Base-by-base conservation (phyloP, 495 filamentous ascomycete genomes). In the Aspergillus hancockii region DNA sequence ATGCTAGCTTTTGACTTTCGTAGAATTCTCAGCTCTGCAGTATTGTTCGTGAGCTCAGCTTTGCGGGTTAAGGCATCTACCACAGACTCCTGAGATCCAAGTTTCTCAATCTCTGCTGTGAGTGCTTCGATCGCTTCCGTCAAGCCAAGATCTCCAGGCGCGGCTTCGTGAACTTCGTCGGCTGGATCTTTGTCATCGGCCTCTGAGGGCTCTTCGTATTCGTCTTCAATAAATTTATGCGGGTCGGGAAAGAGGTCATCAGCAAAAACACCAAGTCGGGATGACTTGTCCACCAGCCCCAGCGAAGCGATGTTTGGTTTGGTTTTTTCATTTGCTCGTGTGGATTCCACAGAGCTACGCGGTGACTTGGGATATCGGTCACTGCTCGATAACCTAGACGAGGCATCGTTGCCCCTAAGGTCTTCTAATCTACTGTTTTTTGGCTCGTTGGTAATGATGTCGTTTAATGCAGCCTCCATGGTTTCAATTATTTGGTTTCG, bases 21-120 rank as follows among this genome's bases (percentile, higher is more conserved):
- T 32, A 99, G 71, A 41, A 99, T 98, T 56, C 94, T 81, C 53
- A 99, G 70, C 71, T 99, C 95, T 21, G 93, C 90, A 1, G 88
- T 89, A 70, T 98, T 98, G 71, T 98, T 98, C 3, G 95, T 98
- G 32, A 99, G 79, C 67, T 99, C 95, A 0, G 95, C 95, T 72
- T 98, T 99, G 31, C 90, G 83, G 12, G 90, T 91, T 58, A 99
- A 76, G 23, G 94, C 94, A 62, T 97, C 91, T 23, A 98, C 82
- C 23, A 99, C 91, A 1, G 89, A 88, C 54, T 97, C 92, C 73
- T 99, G 95, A 0, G 91, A 85, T 5, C 81, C 81, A 36, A 98
- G 81, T 70, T 90, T 91, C 55, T 97, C 92, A 60, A 99, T 96
- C 63, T 98, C 92, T 43, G 84, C 83, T 2, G 88, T 90, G 22